Conservation (phyloP, 768 basidiomycete genomes). For the Lyophyllum shimeji region DNA sequence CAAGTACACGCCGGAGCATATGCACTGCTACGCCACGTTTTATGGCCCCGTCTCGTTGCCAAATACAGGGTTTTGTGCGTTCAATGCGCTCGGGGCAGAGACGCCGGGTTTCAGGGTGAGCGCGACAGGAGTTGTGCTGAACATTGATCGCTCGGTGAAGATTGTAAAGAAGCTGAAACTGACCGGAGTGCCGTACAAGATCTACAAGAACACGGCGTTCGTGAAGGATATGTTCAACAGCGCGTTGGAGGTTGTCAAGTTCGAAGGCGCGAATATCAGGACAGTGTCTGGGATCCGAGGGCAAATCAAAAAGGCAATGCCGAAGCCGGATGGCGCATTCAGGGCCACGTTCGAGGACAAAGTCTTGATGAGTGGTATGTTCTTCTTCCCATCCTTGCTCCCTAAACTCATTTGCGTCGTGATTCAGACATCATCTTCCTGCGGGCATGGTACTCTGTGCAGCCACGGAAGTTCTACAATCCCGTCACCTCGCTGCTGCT, state of each 20-base stretch:
- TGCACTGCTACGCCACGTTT: conserved; percentile 99
- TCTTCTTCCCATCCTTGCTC: background rate
- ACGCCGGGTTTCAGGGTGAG: conserved; percentile 81
- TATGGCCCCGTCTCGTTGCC: conserved; percentile 91
- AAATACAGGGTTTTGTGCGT: conserved; percentile 97
- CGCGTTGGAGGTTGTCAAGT: conserved; percentile 95
- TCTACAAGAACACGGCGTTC: conserved; percentile 99
- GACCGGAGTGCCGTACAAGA: conserved; percentile 93
- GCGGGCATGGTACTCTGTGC: conserved; percentile 94
- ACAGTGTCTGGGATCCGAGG: conserved; percentile 96
- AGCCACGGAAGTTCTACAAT: conserved; percentile 95
- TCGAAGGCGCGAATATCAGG: conserved; percentile 95
- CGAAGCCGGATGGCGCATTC: conserved; percentile 95
- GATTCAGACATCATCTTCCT: conserved; percentile 87
- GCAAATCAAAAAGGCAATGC: conserved; percentile 92
- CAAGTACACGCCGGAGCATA: conserved; percentile 99
- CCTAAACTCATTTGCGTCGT: background rate
- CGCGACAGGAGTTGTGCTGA: conserved; percentile 93
- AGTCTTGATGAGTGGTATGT: conserved; percentile 90
- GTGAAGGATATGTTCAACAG: conserved; percentile 96
- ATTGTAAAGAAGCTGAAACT: conserved; percentile 99
- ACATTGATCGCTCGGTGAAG: conserved; percentile 88
- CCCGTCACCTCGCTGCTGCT: conserved; percentile 91
- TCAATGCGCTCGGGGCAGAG: conserved; percentile 77
- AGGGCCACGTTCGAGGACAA: conserved; percentile 99